Conservation (phyloP, 1,139 yeast genomes). For the Meyerozyma sp. region DNA sequence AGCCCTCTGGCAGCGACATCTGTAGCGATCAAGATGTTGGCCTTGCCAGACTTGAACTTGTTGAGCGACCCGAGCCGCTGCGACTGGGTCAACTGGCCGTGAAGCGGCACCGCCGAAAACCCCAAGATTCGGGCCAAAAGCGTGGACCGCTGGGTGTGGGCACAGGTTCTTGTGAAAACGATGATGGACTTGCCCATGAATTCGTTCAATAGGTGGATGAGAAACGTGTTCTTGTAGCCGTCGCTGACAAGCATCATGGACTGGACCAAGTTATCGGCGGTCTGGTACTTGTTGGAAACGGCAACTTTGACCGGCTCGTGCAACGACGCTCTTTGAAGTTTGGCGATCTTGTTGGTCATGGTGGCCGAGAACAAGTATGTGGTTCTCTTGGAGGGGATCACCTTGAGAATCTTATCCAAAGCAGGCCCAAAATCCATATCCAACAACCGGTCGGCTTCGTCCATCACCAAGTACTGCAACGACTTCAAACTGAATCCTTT, state of each 20-base stretch:
- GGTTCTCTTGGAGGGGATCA: constrained; percentile 80
- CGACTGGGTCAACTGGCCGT: constrained; percentile 89
- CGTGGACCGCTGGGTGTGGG: constrained; percentile 90
- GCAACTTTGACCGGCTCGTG: constrained; percentile 87
- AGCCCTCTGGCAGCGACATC: constrained; percentile 98
- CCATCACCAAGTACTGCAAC: constrained; percentile 83
- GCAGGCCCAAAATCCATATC: constrained; percentile 98
- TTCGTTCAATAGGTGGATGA: constrained; percentile 79
- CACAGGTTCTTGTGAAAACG: constrained; percentile 90
- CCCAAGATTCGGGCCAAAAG: constrained; percentile 76
- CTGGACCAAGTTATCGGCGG: constrained; percentile 89
- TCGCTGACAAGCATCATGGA: constrained; percentile 88
- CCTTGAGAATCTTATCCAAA: constrained; percentile 74
- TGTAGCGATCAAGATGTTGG: constrained; percentile 85
- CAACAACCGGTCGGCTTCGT: constrained; percentile 92
- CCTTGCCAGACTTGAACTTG: constrained; percentile 81
- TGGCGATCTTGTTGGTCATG: constrained; percentile 91
- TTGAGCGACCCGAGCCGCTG: constrained; percentile 91
- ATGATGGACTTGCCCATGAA: constrained; percentile 82
- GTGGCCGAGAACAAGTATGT: constrained; percentile 94
- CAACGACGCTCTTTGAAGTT: constrained; percentile 88
- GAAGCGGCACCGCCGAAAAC: constrained; percentile 86
- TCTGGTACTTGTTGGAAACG: constrained; percentile 81
- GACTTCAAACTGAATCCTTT: constrained; percentile 84
- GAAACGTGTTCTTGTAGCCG: constrained; percentile 84